Percentiles rank a stretch among this genome's conserved stretches.
Conservation (phyloP, 192 early-diverging fungal species). For the Podila clonocystis region DNA sequence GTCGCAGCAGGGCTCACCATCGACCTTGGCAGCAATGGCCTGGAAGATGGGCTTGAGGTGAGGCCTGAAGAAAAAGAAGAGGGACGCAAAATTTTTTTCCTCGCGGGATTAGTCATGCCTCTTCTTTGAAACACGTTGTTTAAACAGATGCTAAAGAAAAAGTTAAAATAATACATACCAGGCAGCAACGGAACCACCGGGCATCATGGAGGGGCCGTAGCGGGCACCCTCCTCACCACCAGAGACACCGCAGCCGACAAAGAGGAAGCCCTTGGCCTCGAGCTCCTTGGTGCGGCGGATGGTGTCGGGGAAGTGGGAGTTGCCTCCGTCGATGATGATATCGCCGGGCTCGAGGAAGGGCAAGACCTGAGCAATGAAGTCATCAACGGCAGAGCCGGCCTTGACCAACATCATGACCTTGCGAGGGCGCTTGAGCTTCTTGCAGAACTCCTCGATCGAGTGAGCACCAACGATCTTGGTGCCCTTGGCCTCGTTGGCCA, state of each 20-base stretch:
- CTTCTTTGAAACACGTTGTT: not conserved
- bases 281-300: slow-evolving; percentile 91
- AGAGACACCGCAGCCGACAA: slow-evolving; percentile 97
- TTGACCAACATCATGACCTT: slow-evolving; percentile 99
- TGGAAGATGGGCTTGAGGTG: slow-evolving; percentile 97
- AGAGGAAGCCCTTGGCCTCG: slow-evolving; percentile 90
- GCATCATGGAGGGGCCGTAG: slow-evolving; percentile 97
- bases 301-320: slow-evolving; percentile 98
- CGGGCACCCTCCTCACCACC: slow-evolving; percentile 99
- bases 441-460: slow-evolving; percentile 93
- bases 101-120: not conserved
- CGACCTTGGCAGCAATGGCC: slow-evolving; percentile 87
- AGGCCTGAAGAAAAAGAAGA: slow-evolving; percentile 57
- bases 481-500: slow-evolving; percentile 97
- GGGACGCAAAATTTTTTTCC: not conserved
- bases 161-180: slow-evolving; percentile 69
- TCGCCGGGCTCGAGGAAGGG: slow-evolving; percentile 91
- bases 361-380: slow-evolving; percentile 91
- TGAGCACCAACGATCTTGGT: slow-evolving; percentile 95
- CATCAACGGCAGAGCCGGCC: slow-evolving; percentile 93
- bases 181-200: slow-evolving; percentile 92
- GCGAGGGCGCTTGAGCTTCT: slow-evolving; percentile 93
- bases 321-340: slow-evolving; percentile 99
- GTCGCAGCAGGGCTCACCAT: slow-evolving; percentile 95
- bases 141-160: too few species aligned